Base-by-base conservation (phyloP, 345 rosid species). In the Aquilaria malaccensis region DNA sequence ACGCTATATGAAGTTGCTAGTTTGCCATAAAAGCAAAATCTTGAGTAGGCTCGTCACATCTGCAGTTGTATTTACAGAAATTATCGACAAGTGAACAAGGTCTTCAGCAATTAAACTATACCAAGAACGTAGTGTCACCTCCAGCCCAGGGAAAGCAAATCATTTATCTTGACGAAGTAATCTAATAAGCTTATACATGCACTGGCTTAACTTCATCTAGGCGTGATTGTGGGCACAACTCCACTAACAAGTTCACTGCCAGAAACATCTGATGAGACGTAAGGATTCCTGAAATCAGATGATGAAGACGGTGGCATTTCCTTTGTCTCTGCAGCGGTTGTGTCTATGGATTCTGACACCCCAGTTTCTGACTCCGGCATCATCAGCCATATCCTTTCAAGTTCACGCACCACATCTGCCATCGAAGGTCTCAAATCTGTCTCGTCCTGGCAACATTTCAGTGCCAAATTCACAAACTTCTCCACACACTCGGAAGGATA, bases 171-270 rank as follows among this genome's bases (percentile, higher is more conserved):
- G 22, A 22, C 22, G 43, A 37, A 37, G 7, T 37, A 37, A 37
- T 37, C 43, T 37, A 9, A 9, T 5, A 37, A 37, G 22, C 43
- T 37, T 37, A 37, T 37, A 4, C 7, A 9, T 9, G 43, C 43
- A 37, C 4, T 37, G 43, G 43, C 43, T 37, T 37, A 37, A 37
- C 7, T 50, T 67, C 64, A 93, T 78, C 97, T 81, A 11, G 98
- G 98, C 52, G 62, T 22, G 60, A 93, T 74, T 37, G 87, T 77
- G 4, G 98, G 96, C 68, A 74, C 53, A 29, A 76, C 68, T 61
- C 87, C 98, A 56, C 98, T 89, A 50, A 89, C 81, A 31, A 93
- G 97, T 65, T 93, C 82, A 59, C 97, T 87, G 70, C 97, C 95
- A 7, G 99, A 90, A 67, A 87, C 78, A 74, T 87, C 95, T 0